phyloP scores from a whole-genome alignment of 164 flowering plant genomes.

The Pachysandra terminalis region DNA sequence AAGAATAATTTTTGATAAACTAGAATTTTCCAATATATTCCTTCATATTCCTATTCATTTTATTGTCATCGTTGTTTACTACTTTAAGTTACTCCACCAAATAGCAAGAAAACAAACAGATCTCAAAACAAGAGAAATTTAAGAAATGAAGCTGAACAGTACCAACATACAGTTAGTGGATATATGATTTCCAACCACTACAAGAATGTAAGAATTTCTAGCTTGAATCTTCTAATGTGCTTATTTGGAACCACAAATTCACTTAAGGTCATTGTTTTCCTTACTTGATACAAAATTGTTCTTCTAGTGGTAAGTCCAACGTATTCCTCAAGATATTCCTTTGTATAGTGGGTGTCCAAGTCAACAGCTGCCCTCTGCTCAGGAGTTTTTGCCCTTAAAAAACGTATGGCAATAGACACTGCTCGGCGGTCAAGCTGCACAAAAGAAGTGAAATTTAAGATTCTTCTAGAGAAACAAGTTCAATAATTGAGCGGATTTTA shows the following conservation, averaged over 20 bases:
- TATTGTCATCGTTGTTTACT: no score
- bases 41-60: no score
- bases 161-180: neutral
- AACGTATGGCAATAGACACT: constrained; percentile 69
- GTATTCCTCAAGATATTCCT: constrained; percentile 90
- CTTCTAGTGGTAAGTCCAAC: constrained; percentile 68
- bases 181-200: neutral
- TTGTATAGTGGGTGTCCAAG: constrained; percentile 88
- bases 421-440: constrained; percentile 65
- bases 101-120: neutral
- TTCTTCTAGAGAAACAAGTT: neutral
- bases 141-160: neutral
- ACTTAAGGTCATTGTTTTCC: constrained; percentile 12
- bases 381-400: constrained; percentile 83
- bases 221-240: constrained; percentile 2
- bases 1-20: no score
- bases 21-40: no score
- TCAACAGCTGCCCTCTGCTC: constrained; percentile 94
- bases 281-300: constrained; percentile 67
- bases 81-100: neutral
- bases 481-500: no score
- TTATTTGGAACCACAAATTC: neutral
- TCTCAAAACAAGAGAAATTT: neutral
- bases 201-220: neutral
- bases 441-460: neutral